Conservation (phyloP, 2,329 filamentous ascomycete species). For the Curvularia hawaiiensis region DNA sequence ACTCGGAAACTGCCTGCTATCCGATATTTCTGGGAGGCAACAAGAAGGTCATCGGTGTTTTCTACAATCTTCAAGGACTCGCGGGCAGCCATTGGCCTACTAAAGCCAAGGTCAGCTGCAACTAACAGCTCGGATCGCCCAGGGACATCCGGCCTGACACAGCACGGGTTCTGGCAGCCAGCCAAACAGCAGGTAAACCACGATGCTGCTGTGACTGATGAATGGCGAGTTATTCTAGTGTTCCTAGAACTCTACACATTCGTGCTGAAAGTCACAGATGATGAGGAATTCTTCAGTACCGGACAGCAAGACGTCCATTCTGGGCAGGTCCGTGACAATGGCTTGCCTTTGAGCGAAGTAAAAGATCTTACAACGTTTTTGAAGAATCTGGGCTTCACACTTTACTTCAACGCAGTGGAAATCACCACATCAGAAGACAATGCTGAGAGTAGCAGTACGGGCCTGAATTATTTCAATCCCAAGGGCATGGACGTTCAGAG, state of each 20-base stretch:
- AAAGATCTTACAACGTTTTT: conserved; percentile 79
- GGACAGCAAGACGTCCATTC: conserved; percentile 41
- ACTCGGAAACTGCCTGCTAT: conserved; percentile 65
- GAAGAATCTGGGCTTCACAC: conserved; percentile 86
- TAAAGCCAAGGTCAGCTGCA: conserved; percentile 50
- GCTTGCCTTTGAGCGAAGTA: conserved; percentile 73
- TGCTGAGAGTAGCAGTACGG: conserved; percentile 56
- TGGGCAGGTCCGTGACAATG: conserved; percentile 58
- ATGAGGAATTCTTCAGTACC: conserved; percentile 87
- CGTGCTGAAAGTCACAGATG: conserved; percentile 88
- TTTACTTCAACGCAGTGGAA: conserved; percentile 83
- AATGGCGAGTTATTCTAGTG: conserved; percentile 88
- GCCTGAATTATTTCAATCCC: conserved; percentile 45
- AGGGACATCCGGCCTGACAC: conserved; percentile 18
- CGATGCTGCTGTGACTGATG: conserved; percentile 59
- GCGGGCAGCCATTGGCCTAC: conserved; percentile 61
- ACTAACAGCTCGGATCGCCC: conserved; percentile 10
- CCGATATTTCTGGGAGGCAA: conserved; percentile 82
- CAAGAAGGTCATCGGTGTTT: conserved; percentile 63
- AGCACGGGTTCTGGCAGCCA: conserved; percentile 42
- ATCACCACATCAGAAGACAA: conserved; percentile 54
- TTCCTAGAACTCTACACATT: conserved; percentile 96
- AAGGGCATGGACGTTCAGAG: conserved; percentile 26
- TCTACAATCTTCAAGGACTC: conserved; percentile 62
- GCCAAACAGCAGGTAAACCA: conserved; percentile 39